Percentiles rank a stretch among this genome's conserved stretches.
Evolutionary conservation across 2,329 filamentous ascomycete species (phyloP).

Genomic region (Claviceps sp.): DNA sequence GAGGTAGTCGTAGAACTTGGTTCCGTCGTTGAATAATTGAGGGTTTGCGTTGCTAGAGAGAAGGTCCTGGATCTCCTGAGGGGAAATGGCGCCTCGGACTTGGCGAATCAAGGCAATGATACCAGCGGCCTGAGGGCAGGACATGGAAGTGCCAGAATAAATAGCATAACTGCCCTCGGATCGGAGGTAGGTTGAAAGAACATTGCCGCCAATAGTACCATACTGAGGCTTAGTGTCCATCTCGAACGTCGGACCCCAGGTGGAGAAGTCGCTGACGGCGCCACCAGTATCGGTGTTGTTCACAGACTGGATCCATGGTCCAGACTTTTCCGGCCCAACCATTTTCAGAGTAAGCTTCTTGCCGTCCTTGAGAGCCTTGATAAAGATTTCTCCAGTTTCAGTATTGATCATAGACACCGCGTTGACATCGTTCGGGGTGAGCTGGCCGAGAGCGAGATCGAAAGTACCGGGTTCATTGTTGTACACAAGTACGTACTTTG

Average conservation of each 20-base stretch:
- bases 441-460: constrained; percentile 18
- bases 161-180: constrained; percentile 35
- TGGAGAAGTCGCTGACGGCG: constrained; percentile 37
- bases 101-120: constrained; percentile 40
- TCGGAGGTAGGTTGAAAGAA: constrained; percentile 42
- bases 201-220: constrained; percentile 41
- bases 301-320: constrained; percentile 15
- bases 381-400: constrained; percentile 29
- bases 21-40: constrained; percentile 33
- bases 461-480: constrained; percentile 32
- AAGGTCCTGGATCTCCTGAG: constrained; percentile 33
- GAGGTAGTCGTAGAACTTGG: constrained; percentile 22
- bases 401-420: constrained; percentile 29
- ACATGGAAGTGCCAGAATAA: constrained; percentile 46
- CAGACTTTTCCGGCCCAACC: constrained; percentile 18
- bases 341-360: constrained; percentile 31
- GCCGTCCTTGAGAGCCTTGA: constrained; percentile 28
- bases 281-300: constrained; percentile 28
- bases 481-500: constrained; percentile 48
- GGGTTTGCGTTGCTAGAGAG: constrained; percentile 37
- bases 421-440: constrained; percentile 13
- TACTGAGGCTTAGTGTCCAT: constrained; percentile 42
- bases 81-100: constrained; percentile 36
- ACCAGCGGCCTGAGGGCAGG: constrained; percentile 41
- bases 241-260: constrained; percentile 50